Evolutionary conservation across 257 asterid species (phyloP).

Genomic region (Solanum chiquidenum): DNA sequence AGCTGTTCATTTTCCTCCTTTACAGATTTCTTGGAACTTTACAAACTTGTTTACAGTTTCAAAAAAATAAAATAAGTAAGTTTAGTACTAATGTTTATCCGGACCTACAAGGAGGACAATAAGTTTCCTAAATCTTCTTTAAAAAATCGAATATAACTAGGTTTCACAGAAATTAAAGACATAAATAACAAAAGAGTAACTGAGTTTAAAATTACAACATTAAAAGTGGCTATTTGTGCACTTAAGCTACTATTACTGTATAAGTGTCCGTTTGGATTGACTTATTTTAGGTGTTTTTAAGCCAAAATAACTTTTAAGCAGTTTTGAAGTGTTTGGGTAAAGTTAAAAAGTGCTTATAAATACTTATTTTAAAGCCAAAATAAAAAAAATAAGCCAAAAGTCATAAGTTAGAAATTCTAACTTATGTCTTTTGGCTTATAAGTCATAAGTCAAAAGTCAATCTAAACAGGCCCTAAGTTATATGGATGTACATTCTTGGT

Average conservation of each 20-base stretch:
- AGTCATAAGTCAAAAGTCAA: too few species aligned
- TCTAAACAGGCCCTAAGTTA: too few species aligned
- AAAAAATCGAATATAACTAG: background rate
- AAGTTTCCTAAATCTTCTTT: background rate
- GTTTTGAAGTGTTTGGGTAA: too few species aligned
- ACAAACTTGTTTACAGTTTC: background rate
- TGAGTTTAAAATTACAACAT: background rate
- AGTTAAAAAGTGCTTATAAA: too few species aligned
- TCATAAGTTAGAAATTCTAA: too few species aligned
- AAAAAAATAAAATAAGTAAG: background rate
- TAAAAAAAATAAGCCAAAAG: too few species aligned
- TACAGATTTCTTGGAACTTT: background rate
- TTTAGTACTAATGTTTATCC: background rate
- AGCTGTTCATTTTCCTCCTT: background rate
- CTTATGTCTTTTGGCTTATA: too few species aligned
- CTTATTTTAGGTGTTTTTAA: too few species aligned
- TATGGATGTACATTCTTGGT: background rate
- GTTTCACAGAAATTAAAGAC: background rate
- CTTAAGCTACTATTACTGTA: too few species aligned
- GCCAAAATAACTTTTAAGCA: too few species aligned
- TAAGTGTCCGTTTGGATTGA: too few species aligned
- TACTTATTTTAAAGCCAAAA: too few species aligned
- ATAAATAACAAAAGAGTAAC: background rate
- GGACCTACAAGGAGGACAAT: background rate
- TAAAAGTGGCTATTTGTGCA: background rate